These are phyloP conservation scores for Pachyrhizus erosus DNA, from an alignment of 306 rosid genomes.

Conservation along the genomic window DNA sequence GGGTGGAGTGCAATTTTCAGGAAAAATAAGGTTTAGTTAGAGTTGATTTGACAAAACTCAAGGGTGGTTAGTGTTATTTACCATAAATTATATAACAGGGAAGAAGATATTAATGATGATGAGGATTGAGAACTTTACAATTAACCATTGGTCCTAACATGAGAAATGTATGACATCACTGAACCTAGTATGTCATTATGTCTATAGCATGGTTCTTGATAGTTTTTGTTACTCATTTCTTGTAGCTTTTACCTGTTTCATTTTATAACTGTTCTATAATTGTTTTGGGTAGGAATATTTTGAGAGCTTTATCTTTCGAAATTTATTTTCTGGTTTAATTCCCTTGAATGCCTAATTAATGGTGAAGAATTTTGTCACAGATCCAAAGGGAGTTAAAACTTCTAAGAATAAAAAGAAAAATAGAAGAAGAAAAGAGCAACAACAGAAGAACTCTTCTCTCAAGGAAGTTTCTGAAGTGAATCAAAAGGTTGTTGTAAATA, in stretches of 20 bases:
- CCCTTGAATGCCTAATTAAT: conserved; percentile 21
- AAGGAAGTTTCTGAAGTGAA: conserved; percentile 58
- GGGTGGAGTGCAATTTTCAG: background rate
- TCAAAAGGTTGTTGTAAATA: conserved; percentile 52
- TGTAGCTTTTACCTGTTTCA: conserved; percentile 29
- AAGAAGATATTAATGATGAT: background rate
- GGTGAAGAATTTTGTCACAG: conserved; percentile 57
- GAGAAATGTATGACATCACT: conserved; percentile 5
- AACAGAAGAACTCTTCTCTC: conserved; percentile 62
- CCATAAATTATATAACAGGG: background rate
- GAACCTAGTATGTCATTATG: conserved; percentile 20
- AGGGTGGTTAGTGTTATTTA: background rate
- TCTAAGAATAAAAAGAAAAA: conserved; percentile 80
- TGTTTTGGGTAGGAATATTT: background rate
- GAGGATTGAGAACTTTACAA: background rate
- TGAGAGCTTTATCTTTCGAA: conserved; percentile 20
- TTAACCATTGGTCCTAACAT: background rate
- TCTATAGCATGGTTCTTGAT: conserved; percentile 9
- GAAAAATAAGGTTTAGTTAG: background rate
- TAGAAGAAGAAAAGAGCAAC: conserved; percentile 71
- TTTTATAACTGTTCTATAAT: conserved; percentile 12
- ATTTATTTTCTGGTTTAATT: conserved; percentile 15
- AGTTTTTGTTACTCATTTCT: conserved; percentile 17
- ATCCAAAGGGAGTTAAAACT: conserved; percentile 63
- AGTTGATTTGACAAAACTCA: background rate